A percentile compares a stretch with the other conserved stretches of the same genome.
Conservation (phyloP, 371 early-diverging fungal genomes). For the Mortierella sp. region DNA sequence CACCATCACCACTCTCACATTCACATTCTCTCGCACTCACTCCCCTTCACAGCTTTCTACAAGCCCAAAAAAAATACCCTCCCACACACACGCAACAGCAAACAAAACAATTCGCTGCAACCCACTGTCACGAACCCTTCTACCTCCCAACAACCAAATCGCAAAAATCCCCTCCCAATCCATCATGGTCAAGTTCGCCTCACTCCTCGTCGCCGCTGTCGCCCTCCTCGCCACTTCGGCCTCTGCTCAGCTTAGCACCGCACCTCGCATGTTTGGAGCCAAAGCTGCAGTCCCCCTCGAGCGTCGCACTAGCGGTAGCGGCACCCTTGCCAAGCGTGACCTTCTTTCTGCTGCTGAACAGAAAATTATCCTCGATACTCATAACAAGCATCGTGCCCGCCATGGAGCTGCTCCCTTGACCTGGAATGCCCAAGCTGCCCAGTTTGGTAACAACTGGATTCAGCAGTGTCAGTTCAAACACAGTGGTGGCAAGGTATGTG, state of each 20-base stretch:
- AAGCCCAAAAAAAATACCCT: neutral
- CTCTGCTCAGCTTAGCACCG: conserved; percentile 16
- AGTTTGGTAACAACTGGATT: conserved; percentile 66
- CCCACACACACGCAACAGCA: no score
- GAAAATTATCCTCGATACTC: conserved; percentile 54
- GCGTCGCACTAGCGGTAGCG: neutral
- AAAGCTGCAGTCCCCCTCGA: neutral
- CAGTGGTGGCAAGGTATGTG: conserved; percentile 41
- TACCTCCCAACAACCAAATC: neutral
- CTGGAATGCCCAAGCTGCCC: conserved; percentile 63
- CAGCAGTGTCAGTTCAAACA: conserved; percentile 63
- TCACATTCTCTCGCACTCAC: neutral
- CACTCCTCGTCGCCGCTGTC: conserved; percentile 33
- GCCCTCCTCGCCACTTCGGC: conserved; percentile 36
- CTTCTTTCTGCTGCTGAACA: neutral
- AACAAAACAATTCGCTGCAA: neutral
- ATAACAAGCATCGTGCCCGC: conserved; percentile 64
- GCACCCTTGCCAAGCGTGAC: neutral
- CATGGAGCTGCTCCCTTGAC: conserved; percentile 63
- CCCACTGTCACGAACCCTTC: neutral
- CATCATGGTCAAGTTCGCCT: conserved; percentile 44
- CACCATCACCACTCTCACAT: neutral
- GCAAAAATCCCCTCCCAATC: neutral
- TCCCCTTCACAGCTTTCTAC: neutral
- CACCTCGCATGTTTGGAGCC: neutral